Conservation (phyloP, 352 stramenopile genomes). For the Phytophthora macrochlamydospora region DNA sequence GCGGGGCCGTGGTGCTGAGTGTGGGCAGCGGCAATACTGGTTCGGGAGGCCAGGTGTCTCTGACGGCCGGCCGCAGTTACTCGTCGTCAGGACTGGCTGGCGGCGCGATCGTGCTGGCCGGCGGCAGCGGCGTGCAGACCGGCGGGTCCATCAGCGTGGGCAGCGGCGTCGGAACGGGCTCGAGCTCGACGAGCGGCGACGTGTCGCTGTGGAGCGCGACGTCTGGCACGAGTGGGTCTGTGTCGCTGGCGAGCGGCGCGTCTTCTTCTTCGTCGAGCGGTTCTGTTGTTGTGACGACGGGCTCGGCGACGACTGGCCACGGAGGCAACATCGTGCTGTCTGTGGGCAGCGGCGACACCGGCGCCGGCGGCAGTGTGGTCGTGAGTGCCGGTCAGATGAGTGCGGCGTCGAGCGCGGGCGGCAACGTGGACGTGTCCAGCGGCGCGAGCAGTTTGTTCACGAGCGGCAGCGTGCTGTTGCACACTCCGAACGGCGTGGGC, state of each 20-base stretch:
- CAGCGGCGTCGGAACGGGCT: not conserved
- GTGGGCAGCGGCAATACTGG: slow-evolving; percentile 14
- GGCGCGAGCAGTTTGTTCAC: slow-evolving; percentile 4
- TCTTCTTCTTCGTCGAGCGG: not conserved
- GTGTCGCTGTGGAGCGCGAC: slow-evolving; percentile 12
- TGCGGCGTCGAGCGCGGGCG: slow-evolving; percentile 1
- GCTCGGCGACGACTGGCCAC: slow-evolving; percentile 7
- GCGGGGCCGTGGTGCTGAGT: slow-evolving; percentile 26
- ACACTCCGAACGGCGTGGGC: slow-evolving; percentile 3
- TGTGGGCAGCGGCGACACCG: slow-evolving; percentile 14
- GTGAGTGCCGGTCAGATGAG: slow-evolving; percentile 13
- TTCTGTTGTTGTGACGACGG: slow-evolving; percentile 4
- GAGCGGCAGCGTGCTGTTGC: slow-evolving; percentile 6
- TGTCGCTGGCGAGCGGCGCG: slow-evolving; percentile 16
- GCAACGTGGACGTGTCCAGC: not conserved
- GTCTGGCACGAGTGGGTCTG: slow-evolving; percentile 17
- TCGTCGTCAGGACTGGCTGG: slow-evolving; percentile 1
- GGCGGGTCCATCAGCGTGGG: slow-evolving; percentile 1
- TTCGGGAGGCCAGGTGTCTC: slow-evolving; percentile 15
- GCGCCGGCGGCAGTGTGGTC: slow-evolving; percentile 8
- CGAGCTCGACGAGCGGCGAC: slow-evolving; percentile 1
- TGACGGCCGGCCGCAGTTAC: slow-evolving; percentile 15
- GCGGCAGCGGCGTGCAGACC: not conserved
- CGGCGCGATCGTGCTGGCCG: slow-evolving; percentile 2
- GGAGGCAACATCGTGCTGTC: slow-evolving; percentile 25